Conservation (phyloP, 2,329 filamentous ascomycete species). For the Neoarthrinium moseri region DNA sequence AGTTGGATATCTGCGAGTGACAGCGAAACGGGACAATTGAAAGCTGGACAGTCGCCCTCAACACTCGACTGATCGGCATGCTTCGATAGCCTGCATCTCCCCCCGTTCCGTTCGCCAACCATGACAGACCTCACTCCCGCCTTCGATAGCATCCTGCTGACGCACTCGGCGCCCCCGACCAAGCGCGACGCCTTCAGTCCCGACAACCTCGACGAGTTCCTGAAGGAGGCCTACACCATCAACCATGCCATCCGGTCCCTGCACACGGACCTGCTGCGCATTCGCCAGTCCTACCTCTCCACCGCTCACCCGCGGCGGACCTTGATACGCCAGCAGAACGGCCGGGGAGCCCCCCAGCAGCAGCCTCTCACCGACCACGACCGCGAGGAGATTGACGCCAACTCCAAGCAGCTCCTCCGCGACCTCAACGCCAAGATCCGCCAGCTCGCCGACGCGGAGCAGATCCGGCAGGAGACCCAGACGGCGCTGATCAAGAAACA, state of each 20-base stretch:
- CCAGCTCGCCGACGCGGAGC: constrained; percentile 77
- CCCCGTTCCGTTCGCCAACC: too few species aligned
- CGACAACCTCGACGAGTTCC: constrained; percentile 74
- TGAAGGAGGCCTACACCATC: constrained; percentile 95
- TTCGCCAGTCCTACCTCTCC: constrained; percentile 89
- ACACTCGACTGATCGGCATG: too few species aligned
- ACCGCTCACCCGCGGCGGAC: constrained; percentile 65
- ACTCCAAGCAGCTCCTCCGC: constrained; percentile 81
- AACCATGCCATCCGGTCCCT: constrained; percentile 83
- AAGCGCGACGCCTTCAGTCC: constrained; percentile 37
- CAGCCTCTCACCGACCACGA: constrained; percentile 73
- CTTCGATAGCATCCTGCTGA: constrained; percentile 67
- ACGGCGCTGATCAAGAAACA: constrained; percentile 70
- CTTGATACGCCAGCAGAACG: constrained; percentile 42
- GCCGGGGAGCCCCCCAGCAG: too few species aligned
- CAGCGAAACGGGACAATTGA: too few species aligned
- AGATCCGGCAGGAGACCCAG: constrained; percentile 75
- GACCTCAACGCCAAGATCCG: constrained; percentile 82
- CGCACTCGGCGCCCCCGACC: constrained; percentile 53
- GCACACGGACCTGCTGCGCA: constrained; percentile 74
- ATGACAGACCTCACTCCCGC: constrained; percentile 65
- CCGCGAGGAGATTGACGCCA: constrained; percentile 82
- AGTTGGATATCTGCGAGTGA: too few species aligned
- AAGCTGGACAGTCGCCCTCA: too few species aligned
- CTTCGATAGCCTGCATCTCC: too few species aligned